Evolutionary conservation across 2,329 filamentous ascomycete genomes (phyloP).

Genomic region (Penicillium sp.): DNA sequence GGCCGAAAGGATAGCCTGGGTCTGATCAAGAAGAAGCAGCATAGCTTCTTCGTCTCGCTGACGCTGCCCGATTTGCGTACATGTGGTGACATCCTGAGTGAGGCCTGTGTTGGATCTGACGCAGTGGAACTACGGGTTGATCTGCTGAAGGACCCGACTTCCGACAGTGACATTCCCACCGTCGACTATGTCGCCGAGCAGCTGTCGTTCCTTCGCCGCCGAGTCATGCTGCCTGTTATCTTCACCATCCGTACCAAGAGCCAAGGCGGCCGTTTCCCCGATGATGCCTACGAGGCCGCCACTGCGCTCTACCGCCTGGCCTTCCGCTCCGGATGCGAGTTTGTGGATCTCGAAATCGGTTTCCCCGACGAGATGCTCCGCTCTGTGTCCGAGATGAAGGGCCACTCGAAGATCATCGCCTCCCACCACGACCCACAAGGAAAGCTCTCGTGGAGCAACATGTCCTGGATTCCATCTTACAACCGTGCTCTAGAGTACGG

Average conservation of each 20-base stretch:
- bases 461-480: slow-evolving; percentile 87
- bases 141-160: slow-evolving; percentile 68
- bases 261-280: slow-evolving; percentile 85
- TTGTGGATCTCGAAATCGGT: slow-evolving; percentile 86
- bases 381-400: slow-evolving; percentile 62
- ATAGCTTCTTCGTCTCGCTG: slow-evolving; percentile 89
- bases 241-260: slow-evolving; percentile 83
- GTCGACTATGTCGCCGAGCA: slow-evolving; percentile 76
- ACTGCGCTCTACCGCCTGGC: slow-evolving; percentile 71
- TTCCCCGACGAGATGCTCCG: slow-evolving; percentile 72
- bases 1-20: slow-evolving; percentile 54
- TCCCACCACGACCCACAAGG: slow-evolving; percentile 88
- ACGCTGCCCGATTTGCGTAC: slow-evolving; percentile 70
- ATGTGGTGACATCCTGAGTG: slow-evolving; percentile 60
- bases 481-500: slow-evolving; percentile 85
- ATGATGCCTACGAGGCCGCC: slow-evolving; percentile 65
- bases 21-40: slow-evolving; percentile 57
- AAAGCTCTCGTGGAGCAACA: slow-evolving; percentile 78
- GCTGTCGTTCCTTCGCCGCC: slow-evolving; percentile 69
- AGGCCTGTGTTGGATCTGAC: slow-evolving; percentile 77
- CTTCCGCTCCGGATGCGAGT: slow-evolving; percentile 80
- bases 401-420: slow-evolving; percentile 77
- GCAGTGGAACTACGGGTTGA: slow-evolving; percentile 94
- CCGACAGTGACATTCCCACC: slow-evolving; percentile 53
- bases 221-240: slow-evolving; percentile 72